Conservation (phyloP, 768 basidiomycete species). For the Clitopilus hobsonii region DNA sequence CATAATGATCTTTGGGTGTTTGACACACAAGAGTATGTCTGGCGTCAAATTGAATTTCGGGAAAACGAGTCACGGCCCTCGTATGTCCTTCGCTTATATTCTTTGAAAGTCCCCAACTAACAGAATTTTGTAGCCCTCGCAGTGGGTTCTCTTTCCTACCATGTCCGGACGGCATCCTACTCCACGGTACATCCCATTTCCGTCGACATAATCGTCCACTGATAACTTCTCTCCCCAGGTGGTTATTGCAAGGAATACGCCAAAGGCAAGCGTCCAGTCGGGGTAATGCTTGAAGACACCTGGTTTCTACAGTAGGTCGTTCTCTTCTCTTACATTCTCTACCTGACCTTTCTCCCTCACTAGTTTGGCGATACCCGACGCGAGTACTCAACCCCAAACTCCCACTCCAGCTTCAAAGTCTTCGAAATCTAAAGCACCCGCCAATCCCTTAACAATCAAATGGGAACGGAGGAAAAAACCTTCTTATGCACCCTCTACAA, state of each 20-base stretch:
- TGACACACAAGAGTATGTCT: constrained; percentile 81
- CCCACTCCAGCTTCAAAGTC: constrained; percentile 12
- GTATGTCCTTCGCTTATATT: constrained; percentile 32
- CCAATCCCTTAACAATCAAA: constrained; percentile 54
- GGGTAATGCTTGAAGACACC: constrained; percentile 86
- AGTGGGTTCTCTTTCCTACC: constrained; percentile 86
- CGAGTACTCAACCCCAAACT: constrained; percentile 15
- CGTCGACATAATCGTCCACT: background rate
- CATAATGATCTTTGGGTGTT: constrained; percentile 84
- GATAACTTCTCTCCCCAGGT: constrained; percentile 34
- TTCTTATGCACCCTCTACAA: constrained; percentile 61
- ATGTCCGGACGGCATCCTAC: constrained; percentile 68
- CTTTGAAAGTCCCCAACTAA: background rate
- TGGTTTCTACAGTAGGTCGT: constrained; percentile 72
- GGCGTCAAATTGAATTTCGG: constrained; percentile 72
- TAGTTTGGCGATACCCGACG: constrained; percentile 10
- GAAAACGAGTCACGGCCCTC: constrained; percentile 71
- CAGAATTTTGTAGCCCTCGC: constrained; percentile 44
- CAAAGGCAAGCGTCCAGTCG: constrained; percentile 81
- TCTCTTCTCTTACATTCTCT: background rate
- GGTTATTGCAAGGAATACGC: constrained; percentile 90
- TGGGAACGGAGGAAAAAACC: constrained; percentile 83
- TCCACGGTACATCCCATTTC: constrained; percentile 61
- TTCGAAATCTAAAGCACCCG: constrained; percentile 29
- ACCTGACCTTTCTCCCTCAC: background rate